These are phyloP conservation scores for Agaricales sp. DNA, from an alignment of 1,284 basidiomycete genomes.

Conservation along the genomic window DNA sequence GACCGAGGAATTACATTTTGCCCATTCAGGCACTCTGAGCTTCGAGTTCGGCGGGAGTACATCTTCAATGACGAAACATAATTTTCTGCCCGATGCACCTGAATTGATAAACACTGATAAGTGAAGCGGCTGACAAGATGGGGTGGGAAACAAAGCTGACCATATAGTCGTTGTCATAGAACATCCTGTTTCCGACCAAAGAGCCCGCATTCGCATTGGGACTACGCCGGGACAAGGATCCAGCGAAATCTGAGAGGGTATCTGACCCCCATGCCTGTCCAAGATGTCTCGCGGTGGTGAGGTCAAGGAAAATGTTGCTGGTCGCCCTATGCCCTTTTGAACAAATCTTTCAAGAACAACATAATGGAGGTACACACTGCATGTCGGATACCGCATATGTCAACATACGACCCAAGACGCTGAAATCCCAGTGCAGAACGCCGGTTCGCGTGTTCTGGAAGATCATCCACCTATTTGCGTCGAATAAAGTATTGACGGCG, in stretches of 20 bases:
- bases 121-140: neutral
- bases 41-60: slow-evolving; percentile 49
- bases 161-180: slow-evolving; percentile 64
- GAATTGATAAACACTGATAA: neutral
- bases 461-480: slow-evolving; percentile 38
- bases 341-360: neutral
- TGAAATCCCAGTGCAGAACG: slow-evolving; percentile 40
- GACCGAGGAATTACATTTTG: slow-evolving; percentile 40
- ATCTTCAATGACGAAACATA: slow-evolving; percentile 57
- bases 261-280: slow-evolving; percentile 40
- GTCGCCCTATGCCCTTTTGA: slow-evolving; percentile 33
- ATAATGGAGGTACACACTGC: neutral
- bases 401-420: slow-evolving; percentile 33
- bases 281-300: slow-evolving; percentile 39
- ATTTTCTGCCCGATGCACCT: slow-evolving; percentile 48
- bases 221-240: slow-evolving; percentile 25
- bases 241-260: slow-evolving; percentile 29
- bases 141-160: slow-evolving; percentile 20
- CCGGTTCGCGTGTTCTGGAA: slow-evolving; percentile 30
- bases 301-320: slow-evolving; percentile 44
- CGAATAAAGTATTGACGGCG: slow-evolving; percentile 29
- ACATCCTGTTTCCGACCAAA: slow-evolving; percentile 50
- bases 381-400: slow-evolving; percentile 8
- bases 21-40: slow-evolving; percentile 55
- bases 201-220: slow-evolving; percentile 44